These are phyloP conservation scores for Penicillium hordei DNA, from an alignment of 2,329 filamentous ascomycete genomes.

Conservation along the genomic window DNA sequence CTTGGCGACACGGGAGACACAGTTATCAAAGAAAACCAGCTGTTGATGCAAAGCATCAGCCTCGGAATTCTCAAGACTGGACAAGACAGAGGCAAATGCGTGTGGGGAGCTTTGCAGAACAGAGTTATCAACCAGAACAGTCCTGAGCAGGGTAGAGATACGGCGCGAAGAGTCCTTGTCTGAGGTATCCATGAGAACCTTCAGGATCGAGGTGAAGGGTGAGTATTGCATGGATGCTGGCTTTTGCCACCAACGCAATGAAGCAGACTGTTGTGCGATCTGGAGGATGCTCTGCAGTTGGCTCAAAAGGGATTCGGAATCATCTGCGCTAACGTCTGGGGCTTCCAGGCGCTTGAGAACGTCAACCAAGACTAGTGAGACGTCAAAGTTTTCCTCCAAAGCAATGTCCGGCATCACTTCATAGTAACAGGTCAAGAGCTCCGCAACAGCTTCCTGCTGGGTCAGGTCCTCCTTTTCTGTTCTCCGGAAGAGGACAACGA, in stretches of 20 bases:
- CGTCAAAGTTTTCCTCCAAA: constrained; percentile 81
- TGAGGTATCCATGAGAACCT: constrained; percentile 35
- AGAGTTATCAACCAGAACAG: constrained; percentile 40
- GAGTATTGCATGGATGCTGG: constrained; percentile 45
- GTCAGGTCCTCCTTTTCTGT: constrained; percentile 68
- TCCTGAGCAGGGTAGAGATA: constrained; percentile 36
- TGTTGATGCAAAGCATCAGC: constrained; percentile 33
- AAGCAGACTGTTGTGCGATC: constrained; percentile 76
- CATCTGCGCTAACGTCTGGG: constrained; percentile 44
- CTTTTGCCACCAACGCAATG: constrained; percentile 89
- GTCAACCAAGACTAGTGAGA: constrained; percentile 72
- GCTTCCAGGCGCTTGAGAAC: constrained; percentile 64
- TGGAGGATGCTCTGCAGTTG: constrained; percentile 79
- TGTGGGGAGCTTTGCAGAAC: constrained; percentile 32
- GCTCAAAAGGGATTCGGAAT: constrained; percentile 61
- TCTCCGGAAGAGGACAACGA: constrained; percentile 71
- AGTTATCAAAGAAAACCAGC: constrained; percentile 81
- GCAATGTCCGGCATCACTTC: constrained; percentile 76
- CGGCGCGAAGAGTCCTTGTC: constrained; percentile 34
- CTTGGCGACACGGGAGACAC: constrained; percentile 69
- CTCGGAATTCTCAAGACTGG: constrained; percentile 40
- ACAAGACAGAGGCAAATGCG: constrained; percentile 40
- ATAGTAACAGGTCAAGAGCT: constrained; percentile 80
- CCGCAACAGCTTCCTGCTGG: constrained; percentile 75
- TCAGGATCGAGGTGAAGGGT: constrained; percentile 44